Conservation (phyloP, 2,329 filamentous ascomycete species). For the Hysterium pulicare region DNA sequence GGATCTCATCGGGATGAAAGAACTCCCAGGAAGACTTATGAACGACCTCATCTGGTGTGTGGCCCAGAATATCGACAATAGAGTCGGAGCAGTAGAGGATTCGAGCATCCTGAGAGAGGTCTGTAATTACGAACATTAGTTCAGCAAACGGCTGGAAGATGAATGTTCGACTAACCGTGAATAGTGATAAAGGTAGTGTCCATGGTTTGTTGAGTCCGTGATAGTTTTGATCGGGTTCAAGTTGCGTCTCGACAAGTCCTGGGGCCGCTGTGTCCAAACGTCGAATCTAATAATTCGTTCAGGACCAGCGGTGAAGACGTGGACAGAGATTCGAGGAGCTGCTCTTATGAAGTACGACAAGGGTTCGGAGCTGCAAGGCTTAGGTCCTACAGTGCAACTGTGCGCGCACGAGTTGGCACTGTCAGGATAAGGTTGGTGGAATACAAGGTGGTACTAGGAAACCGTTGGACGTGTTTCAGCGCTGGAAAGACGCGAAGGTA, state of each 20-base stretch:
- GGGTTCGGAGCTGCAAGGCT: conserved; percentile 19
- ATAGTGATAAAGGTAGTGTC: conserved; percentile 90
- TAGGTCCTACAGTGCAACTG: conserved; percentile 19
- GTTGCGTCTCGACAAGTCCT: background rate
- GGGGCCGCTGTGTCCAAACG: conserved; percentile 14
- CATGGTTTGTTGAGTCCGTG: conserved; percentile 48
- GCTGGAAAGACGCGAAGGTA: background rate
- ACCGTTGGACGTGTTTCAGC: background rate
- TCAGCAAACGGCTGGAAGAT: background rate
- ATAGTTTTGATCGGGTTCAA: no score
- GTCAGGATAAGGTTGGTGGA: conserved; percentile 16
- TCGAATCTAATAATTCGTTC: conserved; percentile 39
- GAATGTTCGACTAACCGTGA: conserved; percentile 60
- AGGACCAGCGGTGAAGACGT: conserved; percentile 23
- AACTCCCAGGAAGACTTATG: conserved; percentile 79
- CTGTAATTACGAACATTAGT: conserved; percentile 42
- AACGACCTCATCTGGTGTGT: conserved; percentile 70
- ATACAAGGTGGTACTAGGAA: background rate
- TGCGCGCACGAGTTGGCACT: conserved; percentile 14
- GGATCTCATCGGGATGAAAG: conserved; percentile 78
- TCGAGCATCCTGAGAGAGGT: conserved; percentile 70
- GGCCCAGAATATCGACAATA: conserved; percentile 78
- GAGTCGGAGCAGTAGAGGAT: conserved; percentile 83
- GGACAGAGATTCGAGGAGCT: conserved; percentile 8
- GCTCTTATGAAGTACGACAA: conserved; percentile 11